These are phyloP conservation scores for Clarireedia monteithiana DNA, from an alignment of 2,329 filamentous ascomycete genomes.

Conservation along the genomic window DNA sequence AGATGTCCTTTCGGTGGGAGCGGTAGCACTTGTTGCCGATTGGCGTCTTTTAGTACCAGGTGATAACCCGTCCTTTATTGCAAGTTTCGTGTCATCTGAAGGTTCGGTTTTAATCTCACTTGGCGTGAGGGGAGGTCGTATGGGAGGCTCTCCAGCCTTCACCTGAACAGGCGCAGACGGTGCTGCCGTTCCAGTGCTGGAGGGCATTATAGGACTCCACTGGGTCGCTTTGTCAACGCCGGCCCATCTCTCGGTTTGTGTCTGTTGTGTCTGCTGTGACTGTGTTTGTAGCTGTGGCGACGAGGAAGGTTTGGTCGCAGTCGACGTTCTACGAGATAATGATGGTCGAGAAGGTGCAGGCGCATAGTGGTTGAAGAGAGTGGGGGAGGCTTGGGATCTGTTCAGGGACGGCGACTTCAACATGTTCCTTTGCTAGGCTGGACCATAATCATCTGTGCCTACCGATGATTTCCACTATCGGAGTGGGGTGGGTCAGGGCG, in stretches of 20 bases:
- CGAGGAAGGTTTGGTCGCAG: constrained; percentile 14
- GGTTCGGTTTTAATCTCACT: not conserved
- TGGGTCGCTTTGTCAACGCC: constrained; percentile 27
- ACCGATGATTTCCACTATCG: not conserved
- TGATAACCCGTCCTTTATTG: constrained; percentile 22
- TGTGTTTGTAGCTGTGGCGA: constrained; percentile 10
- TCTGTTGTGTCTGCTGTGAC: constrained; percentile 13
- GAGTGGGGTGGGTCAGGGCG: constrained; percentile 7
- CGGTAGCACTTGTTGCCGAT: constrained; percentile 13
- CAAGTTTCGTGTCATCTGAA: constrained; percentile 20
- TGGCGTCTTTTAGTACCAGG: constrained; percentile 30
- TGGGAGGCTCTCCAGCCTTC: constrained; percentile 1
- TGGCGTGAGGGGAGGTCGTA: not conserved
- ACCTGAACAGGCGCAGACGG: constrained; percentile 4
- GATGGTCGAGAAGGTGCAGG: constrained; percentile 19
- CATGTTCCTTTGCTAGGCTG: constrained; percentile 20
- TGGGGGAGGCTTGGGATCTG: constrained; percentile 24
- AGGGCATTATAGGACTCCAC: constrained; percentile 24
- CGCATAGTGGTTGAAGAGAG: constrained; percentile 24
- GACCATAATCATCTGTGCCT: constrained; percentile 15
- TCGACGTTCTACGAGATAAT: constrained; percentile 20
- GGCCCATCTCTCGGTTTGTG: constrained; percentile 8
- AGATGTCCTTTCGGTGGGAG: not conserved
- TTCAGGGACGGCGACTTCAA: constrained; percentile 24
- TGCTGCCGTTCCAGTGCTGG: constrained; percentile 12